These are phyloP conservation scores for Leishmania tropica DNA, from an alignment of 208 protist species.

Conservation along the genomic window DNA sequence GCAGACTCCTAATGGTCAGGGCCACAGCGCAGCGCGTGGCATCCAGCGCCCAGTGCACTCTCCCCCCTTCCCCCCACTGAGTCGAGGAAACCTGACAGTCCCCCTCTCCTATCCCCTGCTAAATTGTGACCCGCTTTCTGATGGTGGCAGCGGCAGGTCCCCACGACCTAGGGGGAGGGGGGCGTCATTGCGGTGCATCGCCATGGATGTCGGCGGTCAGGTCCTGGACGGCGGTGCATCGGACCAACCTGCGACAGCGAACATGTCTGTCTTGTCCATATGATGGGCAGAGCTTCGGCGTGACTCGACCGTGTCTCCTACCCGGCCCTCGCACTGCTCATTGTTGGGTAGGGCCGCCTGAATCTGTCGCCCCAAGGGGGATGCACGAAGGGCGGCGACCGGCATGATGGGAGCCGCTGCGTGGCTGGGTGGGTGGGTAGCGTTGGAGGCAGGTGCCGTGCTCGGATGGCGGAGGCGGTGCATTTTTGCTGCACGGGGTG, in stretches of 20 bases:
- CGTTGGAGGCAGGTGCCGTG: not conserved
- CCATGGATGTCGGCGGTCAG: not conserved
- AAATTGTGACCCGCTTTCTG: not conserved
- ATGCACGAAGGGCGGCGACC: not conserved
- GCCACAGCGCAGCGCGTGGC: not conserved
- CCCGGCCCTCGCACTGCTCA: not conserved
- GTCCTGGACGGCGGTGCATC: not conserved
- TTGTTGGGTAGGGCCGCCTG: not conserved
- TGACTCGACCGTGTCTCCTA: not conserved
- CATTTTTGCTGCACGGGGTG: not conserved
- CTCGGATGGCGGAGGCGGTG: not conserved
- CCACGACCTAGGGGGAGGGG: not conserved
- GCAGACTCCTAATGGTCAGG: not conserved
- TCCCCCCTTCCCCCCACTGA: not conserved
- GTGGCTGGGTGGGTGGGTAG: not conserved
- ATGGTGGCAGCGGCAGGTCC: not conserved
- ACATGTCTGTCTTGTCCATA: not conserved
- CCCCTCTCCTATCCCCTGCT: not conserved
- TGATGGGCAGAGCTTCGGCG: not conserved
- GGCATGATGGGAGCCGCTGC: not conserved
- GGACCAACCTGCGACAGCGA: not conserved
- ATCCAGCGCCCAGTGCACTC: not conserved
- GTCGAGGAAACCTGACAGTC: not conserved
- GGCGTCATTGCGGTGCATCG: not conserved
- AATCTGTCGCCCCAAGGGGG: not conserved